Evolutionary conservation across 148 eudicot species (phyloP), one percentile per base, ranked within the genome.

Genomic region (Nyssa sinensis): DNA sequence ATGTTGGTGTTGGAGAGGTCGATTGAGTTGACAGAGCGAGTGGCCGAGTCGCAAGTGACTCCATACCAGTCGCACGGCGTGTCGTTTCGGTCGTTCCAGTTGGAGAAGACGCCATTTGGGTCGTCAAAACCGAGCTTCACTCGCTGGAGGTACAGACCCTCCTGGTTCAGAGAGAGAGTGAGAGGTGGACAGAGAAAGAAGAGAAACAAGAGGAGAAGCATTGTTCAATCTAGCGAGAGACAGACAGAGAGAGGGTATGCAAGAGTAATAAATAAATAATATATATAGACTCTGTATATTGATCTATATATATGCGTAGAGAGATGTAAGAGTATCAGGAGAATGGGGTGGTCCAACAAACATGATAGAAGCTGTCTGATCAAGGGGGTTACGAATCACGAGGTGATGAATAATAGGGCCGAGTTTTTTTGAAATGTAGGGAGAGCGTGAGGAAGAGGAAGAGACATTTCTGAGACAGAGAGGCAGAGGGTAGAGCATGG

Each of bases 41-140:
- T 64, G 0, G 33, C 0, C 0, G 82, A 2, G 64, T 83, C 79
- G 73, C 98, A 95, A 10, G 67, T 35, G 63, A 95, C 81, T 2
- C 96, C 92, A 53, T 24, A 10, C 92, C 94, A 92, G 64, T 61
- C 60, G 67, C 98, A 94, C 2, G 97, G 93, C 10, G 83, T 31
- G 61, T 65, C 69, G 64, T 86, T 78, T 1, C 70, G 71, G 28
- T 35, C 16, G 44, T 77, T 74, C 98, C 98, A 93, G 63, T 16
- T 19, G 27, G 86, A 47, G 53, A 93, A 69, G 51, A 64, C 62
- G 5, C 31, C 44, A 79, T 58, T 69, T 3, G 98, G 89, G 83
- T 90, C 95, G 68, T 76, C 73, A n/a, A 90, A 79, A 19, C 66
- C 4, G 57, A 77, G 80, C 41, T 83, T 84, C 7, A 79, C 79